These are phyloP conservation scores for Beauveria sp. DNA, from an alignment of 2,329 filamentous ascomycete genomes.

Conservation along the genomic window DNA sequence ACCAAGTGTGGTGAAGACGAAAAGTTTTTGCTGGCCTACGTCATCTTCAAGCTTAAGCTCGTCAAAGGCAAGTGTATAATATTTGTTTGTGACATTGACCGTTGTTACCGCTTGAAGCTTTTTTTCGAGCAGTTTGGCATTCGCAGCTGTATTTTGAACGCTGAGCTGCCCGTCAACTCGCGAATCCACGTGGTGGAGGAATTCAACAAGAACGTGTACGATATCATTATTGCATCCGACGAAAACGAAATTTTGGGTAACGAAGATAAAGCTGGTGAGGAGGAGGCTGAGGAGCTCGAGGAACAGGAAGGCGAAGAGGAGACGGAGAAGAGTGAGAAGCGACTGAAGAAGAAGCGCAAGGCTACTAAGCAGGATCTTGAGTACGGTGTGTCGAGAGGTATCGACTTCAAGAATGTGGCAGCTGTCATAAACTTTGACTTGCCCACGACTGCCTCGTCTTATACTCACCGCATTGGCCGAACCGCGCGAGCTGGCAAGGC, in stretches of 20 bases:
- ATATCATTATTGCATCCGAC: conserved; percentile 95
- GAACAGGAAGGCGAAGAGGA: conserved; percentile 31
- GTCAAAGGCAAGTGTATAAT: conserved; percentile 81
- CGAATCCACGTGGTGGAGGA: conserved; percentile 92
- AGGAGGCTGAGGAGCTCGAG: conserved; percentile 33
- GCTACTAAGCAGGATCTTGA: conserved; percentile 66
- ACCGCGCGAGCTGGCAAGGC: conserved; percentile 86
- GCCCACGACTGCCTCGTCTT: conserved; percentile 78
- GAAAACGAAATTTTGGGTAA: conserved; percentile 71
- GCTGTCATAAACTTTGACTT: conserved; percentile 97
- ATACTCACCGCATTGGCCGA: conserved; percentile 93
- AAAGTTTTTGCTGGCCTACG: conserved; percentile 87
- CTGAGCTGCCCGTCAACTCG: conserved; percentile 87
- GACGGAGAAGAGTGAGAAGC: conserved; percentile 20
- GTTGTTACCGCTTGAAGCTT: conserved; percentile 84
- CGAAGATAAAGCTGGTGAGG: conserved; percentile 38
- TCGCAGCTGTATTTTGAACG: conserved; percentile 87
- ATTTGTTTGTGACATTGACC: conserved; percentile 74
- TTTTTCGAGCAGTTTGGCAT: conserved; percentile 97
- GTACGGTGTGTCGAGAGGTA: conserved; percentile 85
- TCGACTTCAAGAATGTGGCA: conserved; percentile 93
- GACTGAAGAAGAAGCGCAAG: conserved; percentile 54
- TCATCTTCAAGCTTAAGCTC: conserved; percentile 90
- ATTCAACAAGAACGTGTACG: conserved; percentile 94
- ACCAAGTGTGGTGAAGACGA: conserved; percentile 95